phyloP scores from a whole-genome alignment of 352 stramenopile species.

The Phytophthora podocarpi region DNA sequence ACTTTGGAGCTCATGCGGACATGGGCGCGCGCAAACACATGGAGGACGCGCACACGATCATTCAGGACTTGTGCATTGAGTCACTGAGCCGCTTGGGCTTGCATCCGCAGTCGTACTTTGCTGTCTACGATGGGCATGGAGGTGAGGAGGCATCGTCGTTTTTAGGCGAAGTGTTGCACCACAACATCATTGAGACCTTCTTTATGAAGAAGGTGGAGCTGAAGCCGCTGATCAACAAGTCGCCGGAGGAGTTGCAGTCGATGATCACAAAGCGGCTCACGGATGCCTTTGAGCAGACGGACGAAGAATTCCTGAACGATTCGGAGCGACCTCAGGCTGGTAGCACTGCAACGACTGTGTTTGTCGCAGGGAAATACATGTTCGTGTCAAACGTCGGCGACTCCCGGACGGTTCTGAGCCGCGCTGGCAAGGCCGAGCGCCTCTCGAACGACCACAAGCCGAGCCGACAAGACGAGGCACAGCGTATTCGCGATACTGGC shows the following conservation, averaged over 20 bases:
- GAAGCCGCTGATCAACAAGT: conserved; percentile 33
- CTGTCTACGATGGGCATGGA: conserved; percentile 97
- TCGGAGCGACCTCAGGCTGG: conserved; percentile 82
- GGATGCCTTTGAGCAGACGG: conserved; percentile 67
- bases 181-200: conserved; percentile 70
- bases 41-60: conserved; percentile 95
- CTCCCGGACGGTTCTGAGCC: conserved; percentile 93
- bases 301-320: conserved; percentile 71
- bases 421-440: conserved; percentile 84
- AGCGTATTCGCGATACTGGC: conserved; percentile 94
- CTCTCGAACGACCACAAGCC: conserved; percentile 98
- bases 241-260: conserved; percentile 50
- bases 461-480: conserved; percentile 91
- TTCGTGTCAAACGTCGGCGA: conserved; percentile 98
- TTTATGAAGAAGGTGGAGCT: conserved; percentile 54
- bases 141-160: conserved; percentile 93
- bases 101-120: conserved; percentile 93
- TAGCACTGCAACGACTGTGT: conserved; percentile 94
- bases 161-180: conserved; percentile 76
- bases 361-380: conserved; percentile 92
- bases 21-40: conserved; percentile 95
- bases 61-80: conserved; percentile 89
- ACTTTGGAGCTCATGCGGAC: conserved; percentile 95
- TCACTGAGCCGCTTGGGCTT: conserved; percentile 53
- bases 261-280: conserved; percentile 59